Base-by-base conservation (phyloP, 345 rosid genomes). In the Citrus sp. region DNA sequence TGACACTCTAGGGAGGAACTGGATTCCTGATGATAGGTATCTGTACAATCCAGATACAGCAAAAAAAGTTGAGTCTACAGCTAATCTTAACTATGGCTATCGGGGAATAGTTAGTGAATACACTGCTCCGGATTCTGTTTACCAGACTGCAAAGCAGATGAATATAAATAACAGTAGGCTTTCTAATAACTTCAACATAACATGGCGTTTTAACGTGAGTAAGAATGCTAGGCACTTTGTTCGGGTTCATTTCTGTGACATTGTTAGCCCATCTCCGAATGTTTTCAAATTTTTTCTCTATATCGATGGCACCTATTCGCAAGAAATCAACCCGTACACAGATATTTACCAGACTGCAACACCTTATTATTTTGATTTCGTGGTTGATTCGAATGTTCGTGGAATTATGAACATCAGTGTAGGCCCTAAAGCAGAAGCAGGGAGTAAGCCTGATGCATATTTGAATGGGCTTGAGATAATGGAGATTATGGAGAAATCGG, bases 241-340 rank as follows among this genome's bases (percentile, higher is more conserved):
- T 74, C 87, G 94, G 80, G 55, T 73, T 71, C 94, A 93, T 63
- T 93, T 93, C 76, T 90, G 88, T 56, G 89, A 93, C 78, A 32
- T 86, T 24, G 4, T 81, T 28, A 82, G 85, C 60, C 0, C 0
- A 3, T 2, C 80, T 0, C 22, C 0, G 28, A 42, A 81, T 46
- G 27, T 0, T 5, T 2, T 81, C 0, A 4, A 2, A 5, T 90
- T 93, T 77, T 73, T 68, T 68, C 86, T 93, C 14, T 89, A 78
- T 62, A 71, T 93, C 22, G 77, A 77, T 63, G 73, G 82, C 2
- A 62, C 86, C 18, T 83, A 51, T 77, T 13, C 64, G 7, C 0
- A 2, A 46, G 5, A 3, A 62, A 82, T 93, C 27, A 2, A 76
- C n/a, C 69, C 69, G 9, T 65, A 65, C 21, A 18, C 5, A 0